phyloP scores from a whole-genome alignment of 805 yeast species.

The Myxozyma sirexii region DNA sequence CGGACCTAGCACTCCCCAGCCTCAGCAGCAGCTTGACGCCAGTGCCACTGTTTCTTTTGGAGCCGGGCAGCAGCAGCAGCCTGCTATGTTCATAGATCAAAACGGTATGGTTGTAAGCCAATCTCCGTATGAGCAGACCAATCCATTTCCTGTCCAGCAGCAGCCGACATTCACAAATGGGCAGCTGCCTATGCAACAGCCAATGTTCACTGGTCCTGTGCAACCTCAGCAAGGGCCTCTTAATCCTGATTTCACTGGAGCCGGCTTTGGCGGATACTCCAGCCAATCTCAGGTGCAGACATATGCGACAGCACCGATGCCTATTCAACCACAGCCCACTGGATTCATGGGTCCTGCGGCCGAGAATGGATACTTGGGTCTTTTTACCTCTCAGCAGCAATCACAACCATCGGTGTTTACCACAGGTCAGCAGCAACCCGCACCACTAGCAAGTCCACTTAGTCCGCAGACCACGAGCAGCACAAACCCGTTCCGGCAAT shows the following conservation, averaged over 20 bases:
- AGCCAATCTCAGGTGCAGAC: constrained; percentile 30
- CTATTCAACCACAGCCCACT: constrained; percentile 35
- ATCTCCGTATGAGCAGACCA: constrained; percentile 2
- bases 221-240: constrained; percentile 17
- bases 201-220: not conserved
- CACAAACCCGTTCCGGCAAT: constrained; percentile 31
- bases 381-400: constrained; percentile 57
- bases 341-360: constrained; percentile 22
- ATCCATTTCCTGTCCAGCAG: constrained; percentile 12
- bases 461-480: constrained; percentile 26
- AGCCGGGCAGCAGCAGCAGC: constrained; percentile 14
- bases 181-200: constrained; percentile 31
- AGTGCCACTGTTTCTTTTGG: not conserved
- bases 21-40: constrained; percentile 12
- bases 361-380: constrained; percentile 45
- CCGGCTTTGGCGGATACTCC: constrained; percentile 37
- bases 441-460: constrained; percentile 9
- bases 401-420: constrained; percentile 23
- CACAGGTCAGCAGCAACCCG: constrained; percentile 3
- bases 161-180: constrained; percentile 3
- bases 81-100: not conserved
- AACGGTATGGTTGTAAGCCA: not conserved
- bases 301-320: constrained; percentile 23
- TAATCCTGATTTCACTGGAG: constrained; percentile 34
- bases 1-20: constrained; percentile 5